Conservation (phyloP, 129 eudicot species). For the Artemisia tridentata region DNA sequence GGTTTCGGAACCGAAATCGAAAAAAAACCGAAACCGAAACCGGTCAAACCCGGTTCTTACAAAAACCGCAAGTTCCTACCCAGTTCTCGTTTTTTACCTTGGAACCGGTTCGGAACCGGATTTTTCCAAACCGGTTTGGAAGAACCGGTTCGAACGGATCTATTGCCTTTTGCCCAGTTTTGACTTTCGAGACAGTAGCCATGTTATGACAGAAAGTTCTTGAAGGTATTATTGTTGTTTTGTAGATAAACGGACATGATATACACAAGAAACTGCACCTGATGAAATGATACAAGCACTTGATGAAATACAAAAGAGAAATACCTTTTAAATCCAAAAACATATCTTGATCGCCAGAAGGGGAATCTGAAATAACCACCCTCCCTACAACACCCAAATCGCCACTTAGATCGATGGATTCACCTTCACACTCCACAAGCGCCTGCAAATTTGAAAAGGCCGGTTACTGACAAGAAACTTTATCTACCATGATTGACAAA, state of each 20-base stretch:
- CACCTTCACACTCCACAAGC: conserved; percentile 98
- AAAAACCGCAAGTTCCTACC: too few relatives aligned
- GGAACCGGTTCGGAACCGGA: too few relatives aligned
- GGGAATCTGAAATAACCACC: conserved; percentile 62
- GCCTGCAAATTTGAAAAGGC: conserved; percentile 48
- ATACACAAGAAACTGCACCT: conserved; percentile 13
- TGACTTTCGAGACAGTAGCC: too few relatives aligned
- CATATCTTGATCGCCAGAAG: conserved; percentile 67
- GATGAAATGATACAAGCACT: conserved; percentile 8
- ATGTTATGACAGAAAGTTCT: conserved; percentile 89
- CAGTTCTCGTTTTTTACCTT: too few relatives aligned
- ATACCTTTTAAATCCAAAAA: conserved; percentile 89
- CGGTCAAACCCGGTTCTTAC: too few relatives aligned
- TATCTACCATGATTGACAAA: conserved; percentile 1
- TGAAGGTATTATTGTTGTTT: conserved; percentile 80
- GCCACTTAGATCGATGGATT: conserved; percentile 95
- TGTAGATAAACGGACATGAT: conserved; percentile 39
- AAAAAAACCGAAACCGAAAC: too few relatives aligned
- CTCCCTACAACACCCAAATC: conserved; percentile 96
- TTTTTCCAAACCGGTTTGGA: too few relatives aligned
- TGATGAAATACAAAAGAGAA: conserved; percentile 1
- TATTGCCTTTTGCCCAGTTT: too few relatives aligned
- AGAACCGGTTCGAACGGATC: too few relatives aligned
- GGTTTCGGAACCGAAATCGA: too few relatives aligned
- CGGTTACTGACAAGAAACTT: background rate